A percentile compares a stretch with the other conserved stretches of the same genome.
phyloP scores from a whole-genome alignment of 2,329 filamentous ascomycete species.

The Ustulina deusta region DNA sequence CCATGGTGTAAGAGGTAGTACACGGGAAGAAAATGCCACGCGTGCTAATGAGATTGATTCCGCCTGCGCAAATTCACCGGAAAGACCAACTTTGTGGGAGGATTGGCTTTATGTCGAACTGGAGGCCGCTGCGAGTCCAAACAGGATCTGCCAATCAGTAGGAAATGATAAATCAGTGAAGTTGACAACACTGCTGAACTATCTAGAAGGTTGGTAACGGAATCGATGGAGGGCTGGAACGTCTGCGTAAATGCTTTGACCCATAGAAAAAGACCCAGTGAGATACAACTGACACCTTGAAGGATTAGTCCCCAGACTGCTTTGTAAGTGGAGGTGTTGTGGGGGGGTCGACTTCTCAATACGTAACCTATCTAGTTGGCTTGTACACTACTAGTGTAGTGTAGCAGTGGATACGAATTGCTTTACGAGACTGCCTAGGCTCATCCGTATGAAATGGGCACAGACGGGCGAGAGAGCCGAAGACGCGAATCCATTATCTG shows the following conservation, averaged over 20 bases:
- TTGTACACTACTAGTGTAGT: background rate
- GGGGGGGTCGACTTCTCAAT: background rate
- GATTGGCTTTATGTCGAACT: background rate
- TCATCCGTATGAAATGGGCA: background rate
- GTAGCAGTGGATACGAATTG: background rate
- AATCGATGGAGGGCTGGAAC: slow-evolving; percentile 7
- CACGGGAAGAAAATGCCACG: background rate
- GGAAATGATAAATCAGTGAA: slow-evolving; percentile 10
- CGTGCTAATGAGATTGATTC: no score
- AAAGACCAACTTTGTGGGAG: background rate
- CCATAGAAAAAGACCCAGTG: slow-evolving; percentile 8
- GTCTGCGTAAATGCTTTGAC: background rate
- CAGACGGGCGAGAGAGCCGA: background rate
- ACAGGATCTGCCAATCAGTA: background rate
- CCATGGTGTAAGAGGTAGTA: background rate
- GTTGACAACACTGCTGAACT: slow-evolving; percentile 2
- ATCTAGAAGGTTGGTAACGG: slow-evolving; percentile 1
- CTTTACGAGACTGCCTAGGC: background rate
- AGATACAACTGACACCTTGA: background rate
- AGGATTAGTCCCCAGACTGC: slow-evolving; percentile 2
- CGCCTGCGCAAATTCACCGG: background rate
- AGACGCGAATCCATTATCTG: background rate
- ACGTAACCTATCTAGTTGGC: background rate
- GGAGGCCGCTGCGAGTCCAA: background rate
- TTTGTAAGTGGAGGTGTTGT: background rate